Percentiles rank a stretch among this genome's conserved stretches.
phyloP scores from a whole-genome alignment of 345 rosid genomes.

The Populus pruinosa region DNA sequence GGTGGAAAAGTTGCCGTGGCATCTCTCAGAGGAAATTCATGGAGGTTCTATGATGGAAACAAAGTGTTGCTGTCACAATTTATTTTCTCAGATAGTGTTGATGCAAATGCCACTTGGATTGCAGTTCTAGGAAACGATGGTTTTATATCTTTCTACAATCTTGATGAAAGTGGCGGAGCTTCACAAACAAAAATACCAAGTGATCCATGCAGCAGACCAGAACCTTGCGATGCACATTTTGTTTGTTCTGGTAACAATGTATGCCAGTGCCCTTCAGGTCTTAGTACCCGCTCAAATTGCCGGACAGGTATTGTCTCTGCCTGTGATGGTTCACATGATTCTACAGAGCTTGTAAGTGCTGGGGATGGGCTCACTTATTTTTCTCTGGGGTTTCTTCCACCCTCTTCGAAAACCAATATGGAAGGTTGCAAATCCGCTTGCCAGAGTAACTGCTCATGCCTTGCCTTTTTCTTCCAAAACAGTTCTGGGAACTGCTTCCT shows the following conservation, averaged over 20 bases:
- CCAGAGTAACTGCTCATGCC: constrained; percentile 66
- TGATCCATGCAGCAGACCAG: constrained; percentile 64
- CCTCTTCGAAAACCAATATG: constrained; percentile 53
- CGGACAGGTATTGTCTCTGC: constrained; percentile 50
- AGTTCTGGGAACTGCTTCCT: constrained; percentile 67
- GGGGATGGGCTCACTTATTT: constrained; percentile 57
- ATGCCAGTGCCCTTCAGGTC: constrained; percentile 62
- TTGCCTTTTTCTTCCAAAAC: constrained; percentile 65
- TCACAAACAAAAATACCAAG: constrained; percentile 57
- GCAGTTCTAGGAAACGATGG: constrained; percentile 70
- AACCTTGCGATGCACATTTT: constrained; percentile 55
- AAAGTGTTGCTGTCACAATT: constrained; percentile 56
- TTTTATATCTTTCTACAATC: constrained; percentile 53
- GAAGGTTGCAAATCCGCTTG: constrained; percentile 68
- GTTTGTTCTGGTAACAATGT: constrained; percentile 48
- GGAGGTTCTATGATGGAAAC: constrained; percentile 66
- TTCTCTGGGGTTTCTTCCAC: constrained; percentile 52
- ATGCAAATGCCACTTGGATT: constrained; percentile 62
- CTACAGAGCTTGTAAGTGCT: constrained; percentile 48
- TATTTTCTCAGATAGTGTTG: constrained; percentile 26
- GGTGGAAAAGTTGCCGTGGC: constrained; percentile 48
- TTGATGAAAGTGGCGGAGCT: constrained; percentile 23
- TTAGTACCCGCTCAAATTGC: constrained; percentile 41
- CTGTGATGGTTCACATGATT: constrained; percentile 36
- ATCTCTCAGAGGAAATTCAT: constrained; percentile 55